Base-by-base conservation (phyloP, 1,139 yeast genomes). In the Suhomyces maxii region DNA sequence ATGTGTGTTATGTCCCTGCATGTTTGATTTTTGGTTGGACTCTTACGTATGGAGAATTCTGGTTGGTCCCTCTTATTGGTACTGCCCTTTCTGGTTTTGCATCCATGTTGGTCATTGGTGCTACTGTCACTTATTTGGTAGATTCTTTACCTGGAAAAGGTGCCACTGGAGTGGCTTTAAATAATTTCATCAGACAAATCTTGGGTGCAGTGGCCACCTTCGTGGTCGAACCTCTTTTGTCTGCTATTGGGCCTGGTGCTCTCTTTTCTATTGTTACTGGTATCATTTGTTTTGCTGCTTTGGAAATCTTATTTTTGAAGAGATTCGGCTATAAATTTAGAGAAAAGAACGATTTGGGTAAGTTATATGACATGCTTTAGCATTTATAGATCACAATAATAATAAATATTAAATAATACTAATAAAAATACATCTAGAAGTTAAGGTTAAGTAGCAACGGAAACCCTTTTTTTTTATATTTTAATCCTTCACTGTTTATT, bases 81-180 rank as follows among this genome's bases (percentile, higher is more conserved):
- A 84, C 95, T 4, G 88, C 91, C 1, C 52, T 87, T 6, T 87
- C 85, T 63, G 97, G 97, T 0, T 81, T 86, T 60, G 87, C 93
- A 0, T 82, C 89, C 25, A 87, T 89, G 95, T 79, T 89, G 65
- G 82, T 87, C 7, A 87, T 88, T 53, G 95, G 95, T 1, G 82
- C 89, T 8, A 84, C 90, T 0, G 81, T 86, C 5, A 88, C 96
- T 0, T 89, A 88, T 60, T 68, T 89, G 48, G 91, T 89, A 2
- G 96, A 89, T 61, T 82, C 90, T 0, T 72, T 89, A 42, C 96
- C 96, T 0, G 96, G 96, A 0, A 77, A 85, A 56, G 96, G 96
- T 35, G 91, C 96, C 6, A 86, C 95, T 0, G 96, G 95, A 1
- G 89, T 89, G 37, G 96, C 96, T 0, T 64, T 89, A 47, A 89